Evolutionary conservation across 345 rosid species (phyloP).

Genomic region (Eucalyptus leucophloia): DNA sequence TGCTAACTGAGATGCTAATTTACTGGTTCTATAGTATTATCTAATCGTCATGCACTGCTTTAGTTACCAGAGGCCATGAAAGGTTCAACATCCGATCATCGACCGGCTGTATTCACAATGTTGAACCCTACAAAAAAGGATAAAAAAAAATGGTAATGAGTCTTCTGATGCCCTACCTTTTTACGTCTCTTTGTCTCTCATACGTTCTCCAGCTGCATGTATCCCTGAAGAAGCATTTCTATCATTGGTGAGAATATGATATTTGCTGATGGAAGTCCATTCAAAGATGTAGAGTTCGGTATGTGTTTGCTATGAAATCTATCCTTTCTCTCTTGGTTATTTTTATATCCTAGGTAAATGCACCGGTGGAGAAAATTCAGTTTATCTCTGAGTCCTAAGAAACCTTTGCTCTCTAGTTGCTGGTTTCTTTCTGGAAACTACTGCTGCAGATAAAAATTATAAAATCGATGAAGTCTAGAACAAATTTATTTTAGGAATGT

Average conservation of each 20-base stretch:
- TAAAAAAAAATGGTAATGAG: background rate
- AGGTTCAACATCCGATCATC: background rate
- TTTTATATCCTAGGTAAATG: background rate
- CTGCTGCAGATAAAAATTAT: background rate
- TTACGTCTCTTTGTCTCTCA: background rate
- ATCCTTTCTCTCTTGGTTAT: background rate
- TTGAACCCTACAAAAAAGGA: background rate
- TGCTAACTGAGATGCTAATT: background rate
- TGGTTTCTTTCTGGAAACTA: background rate
- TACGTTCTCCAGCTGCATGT: background rate
- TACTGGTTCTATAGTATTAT: background rate
- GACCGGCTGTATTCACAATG: background rate
- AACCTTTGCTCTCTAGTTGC: background rate
- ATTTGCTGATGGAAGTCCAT: background rate
- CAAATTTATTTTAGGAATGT: background rate
- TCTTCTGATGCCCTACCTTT: background rate
- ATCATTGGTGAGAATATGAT: background rate
- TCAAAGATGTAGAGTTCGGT: background rate
- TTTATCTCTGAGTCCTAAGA: background rate
- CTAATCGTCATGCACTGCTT: background rate
- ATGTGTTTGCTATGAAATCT: background rate
- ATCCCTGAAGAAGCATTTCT: background rate
- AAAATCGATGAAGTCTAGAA: background rate
- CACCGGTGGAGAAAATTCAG: background rate
- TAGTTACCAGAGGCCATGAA: background rate